phyloP scores from a whole-genome alignment of 2,329 filamentous ascomycete species.

The Lasiodiplodia theobromae region DNA sequence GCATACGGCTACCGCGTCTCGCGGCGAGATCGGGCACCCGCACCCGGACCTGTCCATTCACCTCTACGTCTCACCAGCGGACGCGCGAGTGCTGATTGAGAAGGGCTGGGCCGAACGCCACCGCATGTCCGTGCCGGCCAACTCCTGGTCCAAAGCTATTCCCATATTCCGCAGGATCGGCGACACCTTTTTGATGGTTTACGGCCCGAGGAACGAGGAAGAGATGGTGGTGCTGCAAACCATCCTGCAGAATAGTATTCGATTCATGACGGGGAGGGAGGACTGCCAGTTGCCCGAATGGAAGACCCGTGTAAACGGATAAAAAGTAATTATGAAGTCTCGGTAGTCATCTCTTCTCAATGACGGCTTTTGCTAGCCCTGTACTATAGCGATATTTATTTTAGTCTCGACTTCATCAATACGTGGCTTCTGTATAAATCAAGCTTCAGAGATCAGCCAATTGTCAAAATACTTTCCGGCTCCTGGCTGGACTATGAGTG shows the following conservation, averaged over 20 bases:
- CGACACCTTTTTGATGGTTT: slow-evolving; percentile 15
- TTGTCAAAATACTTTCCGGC: too few species aligned
- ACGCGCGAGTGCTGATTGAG: slow-evolving; percentile 16
- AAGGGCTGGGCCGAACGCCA: slow-evolving; percentile 18
- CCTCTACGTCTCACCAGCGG: slow-evolving; percentile 11
- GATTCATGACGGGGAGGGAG: slow-evolving; percentile 6
- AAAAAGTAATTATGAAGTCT: too few species aligned
- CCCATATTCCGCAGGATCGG: neutral
- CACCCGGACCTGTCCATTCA: slow-evolving; percentile 10
- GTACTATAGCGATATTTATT: too few species aligned
- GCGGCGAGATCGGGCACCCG: slow-evolving; percentile 13
- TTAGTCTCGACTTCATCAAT: too few species aligned
- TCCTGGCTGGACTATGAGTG: too few species aligned
- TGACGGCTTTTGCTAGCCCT: too few species aligned
- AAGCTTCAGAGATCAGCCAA: too few species aligned
- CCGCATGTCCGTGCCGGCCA: neutral
- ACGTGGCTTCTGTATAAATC: too few species aligned
- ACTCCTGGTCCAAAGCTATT: neutral
- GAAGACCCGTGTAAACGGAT: neutral
- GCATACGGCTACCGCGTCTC: neutral
- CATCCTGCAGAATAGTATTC: neutral
- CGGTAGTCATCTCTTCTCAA: too few species aligned
- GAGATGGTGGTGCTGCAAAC: slow-evolving; percentile 4
- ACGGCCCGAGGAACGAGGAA: slow-evolving; percentile 7
- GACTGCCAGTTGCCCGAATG: neutral